Evolutionary conservation across 2,329 filamentous ascomycete species (phyloP).

Genomic region (Nemania serpens): DNA sequence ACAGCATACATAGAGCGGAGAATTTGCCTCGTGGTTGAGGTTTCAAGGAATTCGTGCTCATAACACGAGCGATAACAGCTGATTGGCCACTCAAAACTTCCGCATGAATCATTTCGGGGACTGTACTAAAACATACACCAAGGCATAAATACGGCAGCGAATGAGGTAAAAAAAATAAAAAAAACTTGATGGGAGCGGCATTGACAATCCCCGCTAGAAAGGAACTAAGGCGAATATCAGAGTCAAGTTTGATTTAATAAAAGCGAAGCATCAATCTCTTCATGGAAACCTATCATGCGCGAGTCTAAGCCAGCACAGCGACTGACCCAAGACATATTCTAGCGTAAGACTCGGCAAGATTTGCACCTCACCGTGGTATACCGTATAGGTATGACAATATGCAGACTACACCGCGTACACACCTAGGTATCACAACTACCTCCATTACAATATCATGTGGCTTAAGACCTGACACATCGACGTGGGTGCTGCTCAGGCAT

Average conservation of each 20-base stretch:
- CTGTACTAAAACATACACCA: conserved; percentile 4
- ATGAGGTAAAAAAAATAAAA: neutral
- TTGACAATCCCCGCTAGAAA: neutral
- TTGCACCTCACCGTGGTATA: too few relatives aligned
- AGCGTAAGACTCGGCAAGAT: too few relatives aligned
- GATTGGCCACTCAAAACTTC: conserved; percentile 6
- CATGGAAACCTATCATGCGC: neutral
- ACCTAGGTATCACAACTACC: neutral
- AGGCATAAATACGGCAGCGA: conserved; percentile 8
- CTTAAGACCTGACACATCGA: too few relatives aligned
- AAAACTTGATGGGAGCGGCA: neutral
- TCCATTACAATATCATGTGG: too few relatives aligned
- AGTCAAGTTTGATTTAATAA: neutral
- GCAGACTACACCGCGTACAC: too few relatives aligned
- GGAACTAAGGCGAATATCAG: neutral
- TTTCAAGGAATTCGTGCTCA: conserved; percentile 14
- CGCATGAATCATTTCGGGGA: conserved; percentile 16
- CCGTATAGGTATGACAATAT: too few relatives aligned
- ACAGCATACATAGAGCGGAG: conserved; percentile 27
- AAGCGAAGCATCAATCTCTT: conserved; percentile 4
- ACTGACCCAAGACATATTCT: too few relatives aligned
- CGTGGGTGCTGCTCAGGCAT: too few relatives aligned
- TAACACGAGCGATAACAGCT: neutral
- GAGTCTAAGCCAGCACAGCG: neutral
- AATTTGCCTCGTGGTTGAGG: conserved; percentile 28